A percentile compares a stretch with the other conserved stretches of the same genome.
These are phyloP conservation scores for Flaveria bidentis DNA, from an alignment of 129 eudicot genomes.

Conservation along the genomic window DNA sequence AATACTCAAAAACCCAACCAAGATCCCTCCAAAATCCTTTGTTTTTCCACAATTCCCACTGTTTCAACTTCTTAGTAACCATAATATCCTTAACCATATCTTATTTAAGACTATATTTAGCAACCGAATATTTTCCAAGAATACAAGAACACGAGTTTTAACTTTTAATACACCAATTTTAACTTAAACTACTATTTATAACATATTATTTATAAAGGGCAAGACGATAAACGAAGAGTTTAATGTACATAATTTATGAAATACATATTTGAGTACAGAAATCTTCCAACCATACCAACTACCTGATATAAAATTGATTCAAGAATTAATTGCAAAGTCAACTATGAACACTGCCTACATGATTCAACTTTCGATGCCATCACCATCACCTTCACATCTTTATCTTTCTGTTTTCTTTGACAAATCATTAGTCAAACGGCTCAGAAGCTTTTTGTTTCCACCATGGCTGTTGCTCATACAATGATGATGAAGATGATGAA, in stretches of 20 bases:
- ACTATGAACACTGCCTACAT: conserved; percentile 40
- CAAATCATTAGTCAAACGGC: conserved; percentile 17
- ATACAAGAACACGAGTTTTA: too few relatives aligned
- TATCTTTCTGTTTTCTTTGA: conserved; percentile 22
- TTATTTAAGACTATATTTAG: background rate
- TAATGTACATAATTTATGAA: too few relatives aligned
- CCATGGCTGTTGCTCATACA: conserved; percentile 29
- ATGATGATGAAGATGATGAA: conserved; percentile 6
- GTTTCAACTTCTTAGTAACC: background rate
- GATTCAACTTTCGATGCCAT: conserved; percentile 28
- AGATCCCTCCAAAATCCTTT: conserved; percentile 35
- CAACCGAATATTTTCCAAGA: too few relatives aligned
- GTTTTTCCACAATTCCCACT: conserved; percentile 14
- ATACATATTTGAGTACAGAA: background rate
- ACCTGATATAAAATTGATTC: conserved; percentile 28
- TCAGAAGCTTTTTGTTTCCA: conserved; percentile 22
- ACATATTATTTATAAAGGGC: too few relatives aligned
- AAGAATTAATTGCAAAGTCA: conserved; percentile 43
- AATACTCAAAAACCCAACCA: conserved; percentile 37
- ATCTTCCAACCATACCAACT: conserved; percentile 41
- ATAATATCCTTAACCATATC: background rate
- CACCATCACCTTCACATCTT: conserved; percentile 26
- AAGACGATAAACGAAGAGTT: too few relatives aligned
- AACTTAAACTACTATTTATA: too few relatives aligned
- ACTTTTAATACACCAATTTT: too few relatives aligned